A percentile compares a stretch with the other conserved stretches of the same genome.
Evolutionary conservation across 108 stramenopile genomes (phyloP).

Genomic region (Conticribra weissflogii): DNA sequence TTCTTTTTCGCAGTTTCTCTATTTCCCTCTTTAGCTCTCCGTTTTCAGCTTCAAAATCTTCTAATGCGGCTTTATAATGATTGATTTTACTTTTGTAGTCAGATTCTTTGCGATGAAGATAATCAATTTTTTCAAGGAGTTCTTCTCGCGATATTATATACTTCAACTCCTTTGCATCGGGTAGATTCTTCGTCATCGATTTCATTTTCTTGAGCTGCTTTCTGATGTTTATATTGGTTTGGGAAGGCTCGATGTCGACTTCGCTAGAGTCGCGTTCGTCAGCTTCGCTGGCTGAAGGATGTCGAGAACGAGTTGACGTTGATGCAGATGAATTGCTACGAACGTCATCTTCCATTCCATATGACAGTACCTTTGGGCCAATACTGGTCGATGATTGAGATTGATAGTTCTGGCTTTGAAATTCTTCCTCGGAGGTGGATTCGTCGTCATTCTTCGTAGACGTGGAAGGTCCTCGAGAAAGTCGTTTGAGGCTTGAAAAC

Average conservation of each 20-base stretch:
- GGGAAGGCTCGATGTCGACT: not conserved
- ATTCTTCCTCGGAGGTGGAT: not conserved
- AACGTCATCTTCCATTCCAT: not conserved
- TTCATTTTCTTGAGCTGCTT: conserved; percentile 32
- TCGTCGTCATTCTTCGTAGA: not conserved
- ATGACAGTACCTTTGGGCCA: conserved; percentile 37
- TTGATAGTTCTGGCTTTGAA: not conserved
- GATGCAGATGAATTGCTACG: not conserved
- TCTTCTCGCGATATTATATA: conserved; percentile 22
- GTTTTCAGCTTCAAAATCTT: not conserved
- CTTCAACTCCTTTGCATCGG: conserved; percentile 22
- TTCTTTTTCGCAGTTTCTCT: conserved; percentile 5
- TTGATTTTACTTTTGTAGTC: conserved; percentile 11
- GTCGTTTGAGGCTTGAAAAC: conserved; percentile 29
- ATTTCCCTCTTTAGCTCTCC: conserved; percentile 7
- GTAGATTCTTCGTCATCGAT: conserved; percentile 19
- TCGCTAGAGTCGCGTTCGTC: not conserved
- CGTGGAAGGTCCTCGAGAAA: conserved; percentile 24
- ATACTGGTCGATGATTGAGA: not conserved
- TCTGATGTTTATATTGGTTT: too few species aligned
- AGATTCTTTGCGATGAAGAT: conserved; percentile 9
- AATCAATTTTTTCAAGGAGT: conserved; percentile 20
- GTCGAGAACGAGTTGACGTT: conserved; percentile 3
- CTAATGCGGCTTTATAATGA: conserved; percentile 2
- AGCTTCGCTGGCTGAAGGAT: conserved; percentile 19